Conservation (phyloP, 306 rosid species). For the Urtica urens region DNA sequence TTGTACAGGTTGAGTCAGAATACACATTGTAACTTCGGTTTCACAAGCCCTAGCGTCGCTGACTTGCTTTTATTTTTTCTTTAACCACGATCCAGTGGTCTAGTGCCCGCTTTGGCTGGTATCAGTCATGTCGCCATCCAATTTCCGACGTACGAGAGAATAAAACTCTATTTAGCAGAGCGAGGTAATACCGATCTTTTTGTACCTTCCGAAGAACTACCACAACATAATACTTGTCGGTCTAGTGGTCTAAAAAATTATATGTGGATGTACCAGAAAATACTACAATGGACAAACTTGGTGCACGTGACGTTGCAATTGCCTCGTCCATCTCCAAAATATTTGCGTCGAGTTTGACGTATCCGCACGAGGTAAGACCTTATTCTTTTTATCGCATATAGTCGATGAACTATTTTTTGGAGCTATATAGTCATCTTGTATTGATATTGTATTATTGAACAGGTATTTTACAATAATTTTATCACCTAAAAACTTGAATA, state of each 20-base stretch:
- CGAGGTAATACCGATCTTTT: constrained; percentile 36
- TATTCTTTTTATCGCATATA: background rate
- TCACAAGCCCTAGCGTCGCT: constrained; percentile 3
- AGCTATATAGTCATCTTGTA: background rate
- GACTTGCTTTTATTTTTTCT: constrained; percentile 12
- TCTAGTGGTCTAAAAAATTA: constrained; percentile 7
- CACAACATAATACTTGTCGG: background rate
- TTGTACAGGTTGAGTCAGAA: constrained; percentile 67
- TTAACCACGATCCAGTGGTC: constrained; percentile 44
- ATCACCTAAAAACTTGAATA: too few species aligned
- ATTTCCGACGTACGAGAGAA: constrained; percentile 68
- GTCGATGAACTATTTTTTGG: too few species aligned
- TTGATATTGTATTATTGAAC: background rate
- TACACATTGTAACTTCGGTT: constrained; percentile 2
- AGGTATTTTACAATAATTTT: too few species aligned
- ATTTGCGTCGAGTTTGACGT: constrained; percentile 80
- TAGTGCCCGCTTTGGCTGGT: constrained; percentile 88
- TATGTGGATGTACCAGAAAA: too few species aligned
- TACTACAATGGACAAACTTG: constrained; percentile 49
- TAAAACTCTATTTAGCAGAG: constrained; percentile 55
- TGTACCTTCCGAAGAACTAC: background rate
- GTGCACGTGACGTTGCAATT: constrained; percentile 73
- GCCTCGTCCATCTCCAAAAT: constrained; percentile 81
- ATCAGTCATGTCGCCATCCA: constrained; percentile 85
- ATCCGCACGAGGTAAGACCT: constrained; percentile 77